These are phyloP conservation scores for Lichtheimia hyalospora DNA, from an alignment of 371 early-diverging fungal genomes.

Conservation along the genomic window DNA sequence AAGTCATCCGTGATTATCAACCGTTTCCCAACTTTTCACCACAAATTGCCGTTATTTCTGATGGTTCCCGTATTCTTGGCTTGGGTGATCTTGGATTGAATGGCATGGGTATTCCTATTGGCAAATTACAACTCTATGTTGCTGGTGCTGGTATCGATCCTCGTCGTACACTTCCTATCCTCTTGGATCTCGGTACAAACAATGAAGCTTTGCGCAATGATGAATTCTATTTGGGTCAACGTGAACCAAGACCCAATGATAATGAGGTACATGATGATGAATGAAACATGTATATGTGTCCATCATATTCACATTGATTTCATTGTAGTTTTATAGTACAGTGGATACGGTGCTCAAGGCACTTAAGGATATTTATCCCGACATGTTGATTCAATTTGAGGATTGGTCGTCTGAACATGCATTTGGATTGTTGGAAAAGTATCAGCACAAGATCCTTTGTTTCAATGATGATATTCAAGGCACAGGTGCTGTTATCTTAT, in stretches of 20 bases:
- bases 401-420: slow-evolving; percentile 92
- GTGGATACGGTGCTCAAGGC: slow-evolving; percentile 79
- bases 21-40: slow-evolving; percentile 44
- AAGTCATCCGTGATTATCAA: slow-evolving; percentile 69
- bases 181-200: slow-evolving; percentile 89
- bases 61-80: slow-evolving; percentile 92
- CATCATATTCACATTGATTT: neutral
- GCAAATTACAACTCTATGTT: slow-evolving; percentile 90
- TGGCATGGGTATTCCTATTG: slow-evolving; percentile 93
- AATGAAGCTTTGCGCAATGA: slow-evolving; percentile 74
- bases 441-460: slow-evolving; percentile 66
- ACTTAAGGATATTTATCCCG: slow-evolving; percentile 68
- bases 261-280: slow-evolving; percentile 36
- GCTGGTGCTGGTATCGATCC: slow-evolving; percentile 93
- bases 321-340: slow-evolving; percentile 66
- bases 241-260: slow-evolving; percentile 45
- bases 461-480: slow-evolving; percentile 81
- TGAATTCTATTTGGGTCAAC: slow-evolving; percentile 82
- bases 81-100: slow-evolving; percentile 90
- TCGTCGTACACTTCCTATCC: slow-evolving; percentile 80
- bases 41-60: slow-evolving; percentile 90
- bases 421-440: slow-evolving; percentile 68
- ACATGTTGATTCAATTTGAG: slow-evolving; percentile 88
- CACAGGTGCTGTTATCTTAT: slow-evolving; percentile 88
- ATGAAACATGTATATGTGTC: neutral